Conservation (phyloP, 1,139 yeast species). For the Taiozyma sp. region DNA sequence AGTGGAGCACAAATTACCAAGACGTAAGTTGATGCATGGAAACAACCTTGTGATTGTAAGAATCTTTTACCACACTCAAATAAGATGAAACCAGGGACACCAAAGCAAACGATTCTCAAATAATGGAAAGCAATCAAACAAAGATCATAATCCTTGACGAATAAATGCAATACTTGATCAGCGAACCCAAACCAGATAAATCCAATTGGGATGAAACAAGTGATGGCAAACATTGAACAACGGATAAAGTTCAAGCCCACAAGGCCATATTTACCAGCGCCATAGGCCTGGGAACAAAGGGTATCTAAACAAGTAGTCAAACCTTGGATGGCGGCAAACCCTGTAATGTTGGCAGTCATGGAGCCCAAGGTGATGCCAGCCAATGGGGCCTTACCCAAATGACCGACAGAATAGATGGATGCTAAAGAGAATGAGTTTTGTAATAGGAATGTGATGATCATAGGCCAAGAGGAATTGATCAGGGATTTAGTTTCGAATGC, state of each 20-base stretch:
- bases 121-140: conserved; percentile 29
- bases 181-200: conserved; percentile 30
- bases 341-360: conserved; percentile 40
- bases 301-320: conserved; percentile 51
- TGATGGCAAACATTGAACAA: conserved; percentile 38
- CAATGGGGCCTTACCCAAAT: conserved; percentile 40
- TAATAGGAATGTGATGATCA: conserved; percentile 43
- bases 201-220: conserved; percentile 30
- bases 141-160: conserved; percentile 20
- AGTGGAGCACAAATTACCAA: conserved; percentile 33
- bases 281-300: conserved; percentile 50
- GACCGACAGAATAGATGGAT: conserved; percentile 47
- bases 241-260: conserved; percentile 41
- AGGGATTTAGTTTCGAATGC: conserved; percentile 17
- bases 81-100: conserved; percentile 36
- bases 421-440: conserved; percentile 46
- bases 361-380: conserved; percentile 43
- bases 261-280: conserved; percentile 33
- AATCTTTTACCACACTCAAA: conserved; percentile 40
- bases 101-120: conserved; percentile 30
- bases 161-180: conserved; percentile 10
- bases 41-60: conserved; percentile 36
- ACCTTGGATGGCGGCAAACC: conserved; percentile 48
- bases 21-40: conserved; percentile 37
- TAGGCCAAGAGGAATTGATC: conserved; percentile 36